phyloP scores from a whole-genome alignment of 1,284 basidiomycete genomes.

The Mycena sp. region DNA sequence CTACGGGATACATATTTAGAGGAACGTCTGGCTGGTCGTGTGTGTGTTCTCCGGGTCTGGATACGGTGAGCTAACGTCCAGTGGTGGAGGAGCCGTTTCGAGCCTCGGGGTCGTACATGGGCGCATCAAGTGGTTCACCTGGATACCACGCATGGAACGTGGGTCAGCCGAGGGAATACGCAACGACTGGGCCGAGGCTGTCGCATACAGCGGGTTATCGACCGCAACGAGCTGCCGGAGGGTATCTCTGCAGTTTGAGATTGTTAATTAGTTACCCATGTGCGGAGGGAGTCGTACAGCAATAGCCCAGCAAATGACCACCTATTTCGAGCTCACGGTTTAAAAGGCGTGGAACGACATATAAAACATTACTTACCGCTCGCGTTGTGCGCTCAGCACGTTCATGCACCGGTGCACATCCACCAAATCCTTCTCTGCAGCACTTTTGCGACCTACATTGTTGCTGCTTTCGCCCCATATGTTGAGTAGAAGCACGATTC shows the following conservation, averaged over 20 bases:
- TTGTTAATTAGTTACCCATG: neutral
- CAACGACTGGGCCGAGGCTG: neutral
- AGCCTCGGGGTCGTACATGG: constrained; percentile 19
- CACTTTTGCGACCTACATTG: neutral
- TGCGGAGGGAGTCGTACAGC: neutral
- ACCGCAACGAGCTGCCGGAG: constrained; percentile 17
- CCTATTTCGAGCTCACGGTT: too few species aligned
- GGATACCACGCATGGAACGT: neutral
- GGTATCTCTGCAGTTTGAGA: constrained; percentile 5
- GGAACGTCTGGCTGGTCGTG: neutral
- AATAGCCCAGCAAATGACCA: constrained; percentile 19
- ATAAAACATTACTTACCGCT: neutral
- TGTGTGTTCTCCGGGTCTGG: neutral
- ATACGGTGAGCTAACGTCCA: neutral
- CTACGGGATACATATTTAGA: too few species aligned
- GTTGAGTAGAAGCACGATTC: constrained; percentile 75
- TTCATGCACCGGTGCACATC: constrained; percentile 26
- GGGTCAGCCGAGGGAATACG: neutral
- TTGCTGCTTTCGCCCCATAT: constrained; percentile 67
- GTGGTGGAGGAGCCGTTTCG: constrained; percentile 17
- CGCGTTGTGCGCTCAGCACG: constrained; percentile 15
- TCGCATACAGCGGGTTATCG: neutral
- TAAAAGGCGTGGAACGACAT: neutral
- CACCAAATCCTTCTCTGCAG: constrained; percentile 15
- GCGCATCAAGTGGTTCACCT: neutral